These are phyloP conservation scores for Colletotrichum kahawae DNA, from an alignment of 2,329 filamentous ascomycete genomes.

Conservation along the genomic window DNA sequence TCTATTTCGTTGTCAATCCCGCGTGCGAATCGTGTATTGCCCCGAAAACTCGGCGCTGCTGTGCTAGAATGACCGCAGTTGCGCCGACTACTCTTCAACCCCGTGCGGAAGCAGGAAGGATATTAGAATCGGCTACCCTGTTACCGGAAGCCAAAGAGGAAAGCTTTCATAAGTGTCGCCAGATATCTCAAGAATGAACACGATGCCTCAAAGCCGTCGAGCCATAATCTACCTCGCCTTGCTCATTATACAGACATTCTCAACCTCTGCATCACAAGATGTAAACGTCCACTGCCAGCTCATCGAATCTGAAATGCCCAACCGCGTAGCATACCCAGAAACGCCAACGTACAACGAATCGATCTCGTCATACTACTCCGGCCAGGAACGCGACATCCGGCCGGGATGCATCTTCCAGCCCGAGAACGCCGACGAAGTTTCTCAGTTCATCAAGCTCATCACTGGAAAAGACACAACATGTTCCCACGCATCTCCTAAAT, in stretches of 20 bases:
- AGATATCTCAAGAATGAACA: not conserved
- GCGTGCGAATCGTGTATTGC: not conserved
- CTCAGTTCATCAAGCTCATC: not conserved
- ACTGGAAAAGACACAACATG: not conserved
- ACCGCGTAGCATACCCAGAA: not conserved
- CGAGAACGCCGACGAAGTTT: not conserved
- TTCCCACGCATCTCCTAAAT: not conserved
- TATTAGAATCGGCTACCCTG: not conserved
- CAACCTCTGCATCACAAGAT: not conserved
- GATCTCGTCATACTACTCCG: conserved; percentile 8
- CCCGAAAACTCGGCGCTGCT: not conserved
- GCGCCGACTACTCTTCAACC: not conserved
- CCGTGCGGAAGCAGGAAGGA: not conserved
- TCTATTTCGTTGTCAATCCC: not conserved
- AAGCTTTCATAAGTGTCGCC: not conserved
- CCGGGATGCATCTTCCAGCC: conserved; percentile 21
- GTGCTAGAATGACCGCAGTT: not conserved
- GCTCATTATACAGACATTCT: not conserved
- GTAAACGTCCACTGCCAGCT: not conserved
- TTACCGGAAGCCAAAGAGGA: not conserved
- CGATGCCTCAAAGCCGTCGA: not conserved
- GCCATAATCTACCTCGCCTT: not conserved
- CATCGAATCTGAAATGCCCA: not conserved
- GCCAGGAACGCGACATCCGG: conserved; percentile 9
- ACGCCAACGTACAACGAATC: not conserved